Base-by-base conservation (phyloP, 176 grass and related monocot species). In the Oryza meyeriana region DNA sequence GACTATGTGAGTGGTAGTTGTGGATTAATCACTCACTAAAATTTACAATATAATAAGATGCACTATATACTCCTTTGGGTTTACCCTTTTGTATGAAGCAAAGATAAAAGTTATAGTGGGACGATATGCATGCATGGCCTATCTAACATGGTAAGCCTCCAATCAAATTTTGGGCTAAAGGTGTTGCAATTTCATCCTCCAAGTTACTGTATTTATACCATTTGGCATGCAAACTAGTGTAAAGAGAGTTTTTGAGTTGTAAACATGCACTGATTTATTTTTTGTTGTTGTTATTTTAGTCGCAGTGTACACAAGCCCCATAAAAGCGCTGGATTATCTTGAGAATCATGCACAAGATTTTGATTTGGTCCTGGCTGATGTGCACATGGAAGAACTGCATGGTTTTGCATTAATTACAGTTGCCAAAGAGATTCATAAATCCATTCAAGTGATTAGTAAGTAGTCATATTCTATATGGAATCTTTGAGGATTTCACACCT, bases 391-490 rank as follows among this genome's bases (percentile, higher is more conserved):
- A 85, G 77, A 85, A 57, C 45, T 85, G 30, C 34, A 69, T 71
- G 87, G 71, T 24, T 81, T 85, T 63, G 18, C 41, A 55, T 84
- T 89, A 39, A 30, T 89, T 5, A 27, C 68, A 2, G 74, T 20
- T n/a, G 40, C 72, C 4, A 69, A 25, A 32, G 29, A 87, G 28
- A n/a, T 29, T 18, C 67, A 78, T 14, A 65, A 65, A 81, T 59
- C 36, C 29, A 66, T 90, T 66, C 78, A 81, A 67, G 78, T 90
- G 41, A 86, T 90, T n/a, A 90, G 88, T 86, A 90, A 79, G 75
- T 34, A 26, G 30, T 3, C 7, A 45, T 48, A 48, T 48, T 48
- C 16, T 48, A 17, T 48, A 48, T 48, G 45, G 16, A 4, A 48
- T 48, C 14, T 48, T 48, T 47, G 10, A 16, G 12, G 8, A 48